Evolutionary conservation across 2,329 filamentous ascomycete species (phyloP).

Genomic region (Nemania sp.): DNA sequence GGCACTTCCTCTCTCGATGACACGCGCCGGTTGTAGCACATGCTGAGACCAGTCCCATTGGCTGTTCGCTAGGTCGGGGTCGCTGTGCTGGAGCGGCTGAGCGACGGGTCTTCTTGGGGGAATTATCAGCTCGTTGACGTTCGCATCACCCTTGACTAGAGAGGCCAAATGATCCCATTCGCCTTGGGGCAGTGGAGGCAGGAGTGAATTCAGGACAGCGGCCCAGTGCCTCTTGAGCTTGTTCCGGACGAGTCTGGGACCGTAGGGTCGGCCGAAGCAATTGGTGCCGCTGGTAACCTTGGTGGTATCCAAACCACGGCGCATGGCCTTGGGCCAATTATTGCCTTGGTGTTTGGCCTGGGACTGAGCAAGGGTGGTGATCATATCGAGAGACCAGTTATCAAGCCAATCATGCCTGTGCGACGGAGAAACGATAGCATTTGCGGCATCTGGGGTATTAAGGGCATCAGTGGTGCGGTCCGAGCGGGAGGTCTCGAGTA

Average conservation of each 20-base stretch:
- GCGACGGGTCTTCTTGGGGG: conserved; percentile 54
- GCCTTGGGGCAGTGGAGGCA: conserved; percentile 65
- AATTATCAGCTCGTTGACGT: conserved; percentile 53
- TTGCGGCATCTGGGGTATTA: not conserved
- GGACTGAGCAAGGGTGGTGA: conserved; percentile 56
- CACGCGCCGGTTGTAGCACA: conserved; percentile 55
- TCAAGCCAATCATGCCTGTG: conserved; percentile 58
- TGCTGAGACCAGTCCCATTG: conserved; percentile 60
- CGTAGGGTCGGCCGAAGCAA: conserved; percentile 62
- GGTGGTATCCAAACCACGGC: conserved; percentile 52
- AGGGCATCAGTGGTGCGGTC: not conserved
- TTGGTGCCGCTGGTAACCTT: conserved; percentile 57
- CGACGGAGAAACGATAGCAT: not conserved
- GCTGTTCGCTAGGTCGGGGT: not conserved
- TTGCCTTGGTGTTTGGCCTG: conserved; percentile 55
- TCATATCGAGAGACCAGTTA: conserved; percentile 62
- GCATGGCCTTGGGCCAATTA: conserved; percentile 46
- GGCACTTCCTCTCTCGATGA: conserved; percentile 54
- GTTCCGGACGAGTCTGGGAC: conserved; percentile 55
- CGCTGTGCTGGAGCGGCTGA: not conserved
- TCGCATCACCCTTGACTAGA: conserved; percentile 58
- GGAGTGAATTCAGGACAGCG: conserved; percentile 57
- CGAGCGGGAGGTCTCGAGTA: not conserved
- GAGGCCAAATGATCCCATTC: conserved; percentile 69
- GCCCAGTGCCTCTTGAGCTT: conserved; percentile 64